Evolutionary conservation across 1,139 yeast genomes (phyloP), one percentile per base, ranked within the genome.

Genomic region (Geotrichum carabidarum): DNA sequence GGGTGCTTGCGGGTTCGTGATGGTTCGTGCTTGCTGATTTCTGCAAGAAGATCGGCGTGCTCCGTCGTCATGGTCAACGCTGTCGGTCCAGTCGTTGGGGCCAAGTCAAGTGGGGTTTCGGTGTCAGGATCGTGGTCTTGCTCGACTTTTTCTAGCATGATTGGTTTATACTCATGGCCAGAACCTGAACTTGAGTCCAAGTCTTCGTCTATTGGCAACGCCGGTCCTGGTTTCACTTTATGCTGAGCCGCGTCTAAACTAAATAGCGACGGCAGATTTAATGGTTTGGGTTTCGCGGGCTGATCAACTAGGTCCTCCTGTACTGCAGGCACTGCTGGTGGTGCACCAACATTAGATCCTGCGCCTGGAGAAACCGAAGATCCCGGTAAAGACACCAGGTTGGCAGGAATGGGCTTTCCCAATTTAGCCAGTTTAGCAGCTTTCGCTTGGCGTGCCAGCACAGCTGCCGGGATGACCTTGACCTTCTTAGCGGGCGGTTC

Each of bases 371-470:
- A n/a, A 37, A 37, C 17, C 5, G 17, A n/a, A 11, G 40, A 17
- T 2, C 40, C 40, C 5, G 40, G 17, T 2, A 44, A 30, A 8
- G 44, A 17, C 14, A 36, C 4, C 30, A 44, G 18, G 22, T 31
- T 22, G 2, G 32, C 41, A 3, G 50, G 57, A 4, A 30, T 30
- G 4, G 53, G 42, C 32, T 53, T 51, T 8, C 57, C 55, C 15
- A 27, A 45, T 22, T 44, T 44, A 9, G 48, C 47, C 8, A 54
- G 45, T 35, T 53, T 49, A 6, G 62, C 66, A 34, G 62, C 58
- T 48, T 63, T 65, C n/a, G 64, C 66, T 27, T 49, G 54, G n/a
- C 65, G 51, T 1, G 67, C 67, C n/a, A 63, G 59, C 6, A 64
- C 65, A 8, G 66, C 55, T 1, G 67, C 67, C 14, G 68, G 67